These are phyloP conservation scores for Metschnikowia noctiluminum DNA, from an alignment of 805 yeast genomes.

Conservation along the genomic window DNA sequence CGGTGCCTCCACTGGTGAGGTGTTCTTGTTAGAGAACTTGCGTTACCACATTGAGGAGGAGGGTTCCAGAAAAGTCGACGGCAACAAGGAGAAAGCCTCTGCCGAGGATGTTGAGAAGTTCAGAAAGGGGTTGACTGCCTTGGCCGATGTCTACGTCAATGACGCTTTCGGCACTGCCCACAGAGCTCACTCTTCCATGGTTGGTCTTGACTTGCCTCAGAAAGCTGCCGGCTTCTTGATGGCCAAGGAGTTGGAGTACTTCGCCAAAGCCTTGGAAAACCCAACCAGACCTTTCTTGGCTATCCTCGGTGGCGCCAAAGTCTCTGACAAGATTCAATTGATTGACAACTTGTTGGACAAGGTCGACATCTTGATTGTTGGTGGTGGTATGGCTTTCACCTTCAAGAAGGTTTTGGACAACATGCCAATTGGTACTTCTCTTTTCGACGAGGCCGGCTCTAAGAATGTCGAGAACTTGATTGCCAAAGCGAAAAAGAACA, in stretches of 20 bases:
- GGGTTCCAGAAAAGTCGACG: constrained; percentile 84
- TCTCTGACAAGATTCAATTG: constrained; percentile 96
- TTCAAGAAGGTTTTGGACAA: constrained; percentile 90
- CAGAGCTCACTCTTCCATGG: constrained; percentile 99
- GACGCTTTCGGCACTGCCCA: constrained; percentile 97
- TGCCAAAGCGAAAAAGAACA: constrained; percentile 94
- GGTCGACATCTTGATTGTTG: constrained; percentile 90
- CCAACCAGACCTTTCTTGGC: constrained; percentile 98
- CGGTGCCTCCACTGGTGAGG: constrained; percentile 71
- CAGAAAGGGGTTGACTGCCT: constrained; percentile 84
- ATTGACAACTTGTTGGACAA: constrained; percentile 95
- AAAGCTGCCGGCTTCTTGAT: constrained; percentile 98
- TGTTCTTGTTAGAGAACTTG: constrained; percentile 91
- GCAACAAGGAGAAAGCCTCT: constrained; percentile 91
- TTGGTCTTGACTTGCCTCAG: constrained; percentile 91
- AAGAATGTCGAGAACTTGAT: constrained; percentile 88
- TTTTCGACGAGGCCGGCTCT: constrained; percentile 92
- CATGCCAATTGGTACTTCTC: constrained; percentile 86
- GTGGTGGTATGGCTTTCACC: constrained; percentile 99
- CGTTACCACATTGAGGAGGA: constrained; percentile 98
- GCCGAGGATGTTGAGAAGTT: constrained; percentile 78
- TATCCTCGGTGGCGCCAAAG: constrained; percentile 99
- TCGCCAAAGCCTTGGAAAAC: constrained; percentile 97
- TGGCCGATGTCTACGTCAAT: constrained; percentile 96
- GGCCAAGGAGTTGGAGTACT: constrained; percentile 95